phyloP scores from a whole-genome alignment of 495 filamentous ascomycete species.

The Elasticomyces elasticus region DNA sequence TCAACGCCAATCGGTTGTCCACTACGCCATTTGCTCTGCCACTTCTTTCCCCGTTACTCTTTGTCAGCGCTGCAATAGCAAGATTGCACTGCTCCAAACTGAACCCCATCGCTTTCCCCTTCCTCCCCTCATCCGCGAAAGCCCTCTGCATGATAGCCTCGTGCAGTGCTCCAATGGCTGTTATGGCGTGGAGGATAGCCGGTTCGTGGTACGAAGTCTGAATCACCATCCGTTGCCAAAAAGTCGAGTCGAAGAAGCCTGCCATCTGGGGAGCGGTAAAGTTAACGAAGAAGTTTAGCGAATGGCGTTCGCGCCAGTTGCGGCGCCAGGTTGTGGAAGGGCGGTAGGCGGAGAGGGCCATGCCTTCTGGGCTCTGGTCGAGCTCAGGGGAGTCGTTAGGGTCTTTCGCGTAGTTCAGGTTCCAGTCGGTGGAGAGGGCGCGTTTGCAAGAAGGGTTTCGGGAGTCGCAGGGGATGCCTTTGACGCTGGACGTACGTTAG shows the following conservation, averaged over 20 bases:
- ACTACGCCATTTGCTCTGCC: background rate
- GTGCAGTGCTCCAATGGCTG: constrained; percentile 22
- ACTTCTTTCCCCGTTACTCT: background rate
- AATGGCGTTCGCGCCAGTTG: constrained; percentile 18
- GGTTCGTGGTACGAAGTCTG: constrained; percentile 20
- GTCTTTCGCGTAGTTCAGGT: constrained; percentile 8
- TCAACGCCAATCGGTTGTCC: constrained; percentile 16
- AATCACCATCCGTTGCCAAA: constrained; percentile 22
- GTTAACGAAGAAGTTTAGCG: constrained; percentile 21
- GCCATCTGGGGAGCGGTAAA: constrained; percentile 22
- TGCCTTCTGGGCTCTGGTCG: background rate
- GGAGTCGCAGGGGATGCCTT: constrained; percentile 16
- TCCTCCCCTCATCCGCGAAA: constrained; percentile 13
- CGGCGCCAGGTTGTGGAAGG: constrained; percentile 18
- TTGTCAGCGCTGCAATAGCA: constrained; percentile 12
- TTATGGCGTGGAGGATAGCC: constrained; percentile 22
- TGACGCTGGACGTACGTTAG: constrained; percentile 1
- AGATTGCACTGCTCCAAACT: constrained; percentile 17
- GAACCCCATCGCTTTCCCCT: constrained; percentile 17
- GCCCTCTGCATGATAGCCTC: constrained; percentile 19
- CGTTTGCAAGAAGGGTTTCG: constrained; percentile 11
- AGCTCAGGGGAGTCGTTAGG: background rate
- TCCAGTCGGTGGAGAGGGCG: constrained; percentile 16
- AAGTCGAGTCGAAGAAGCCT: constrained; percentile 20
- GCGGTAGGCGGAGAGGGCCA: constrained; percentile 4